Percentiles rank a stretch among this genome's conserved stretches.
These are phyloP conservation scores for Nematocida minor DNA, from an alignment of 371 early-diverging fungal genomes.

Conservation along the genomic window DNA sequence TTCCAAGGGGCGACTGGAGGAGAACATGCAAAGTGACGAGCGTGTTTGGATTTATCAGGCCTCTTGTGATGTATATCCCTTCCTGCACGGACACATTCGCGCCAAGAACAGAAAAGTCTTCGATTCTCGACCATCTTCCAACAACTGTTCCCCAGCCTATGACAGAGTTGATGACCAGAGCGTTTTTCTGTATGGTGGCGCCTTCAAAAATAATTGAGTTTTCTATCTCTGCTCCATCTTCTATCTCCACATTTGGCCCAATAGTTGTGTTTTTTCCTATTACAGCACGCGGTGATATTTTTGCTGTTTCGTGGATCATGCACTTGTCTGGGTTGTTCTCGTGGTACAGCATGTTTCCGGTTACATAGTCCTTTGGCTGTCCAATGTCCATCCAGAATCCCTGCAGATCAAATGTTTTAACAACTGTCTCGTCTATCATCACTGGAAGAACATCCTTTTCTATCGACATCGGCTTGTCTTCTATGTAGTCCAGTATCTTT, in stretches of 20 bases:
- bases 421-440: constrained; percentile 75
- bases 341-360: constrained; percentile 78
- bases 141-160: constrained; percentile 81
- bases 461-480: constrained; percentile 66
- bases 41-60: constrained; percentile 33
- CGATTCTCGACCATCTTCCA: constrained; percentile 23
- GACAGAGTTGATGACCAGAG: constrained; percentile 79
- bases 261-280: constrained; percentile 83
- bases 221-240: constrained; percentile 71
- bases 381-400: constrained; percentile 99
- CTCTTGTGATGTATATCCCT: constrained; percentile 23
- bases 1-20: background rate
- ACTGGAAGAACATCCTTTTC: constrained; percentile 92
- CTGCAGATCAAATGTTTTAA: constrained; percentile 81
- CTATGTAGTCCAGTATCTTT: constrained; percentile 78
- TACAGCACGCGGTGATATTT: constrained; percentile 80
- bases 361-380: constrained; percentile 91
- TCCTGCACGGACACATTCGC: constrained; percentile 48
- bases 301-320: constrained; percentile 78
- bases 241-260: constrained; percentile 72
- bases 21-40: background rate
- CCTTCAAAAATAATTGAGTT: constrained; percentile 81
- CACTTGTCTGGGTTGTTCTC: constrained; percentile 70
- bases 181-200: constrained; percentile 74
- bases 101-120: constrained; percentile 39